Evolutionary conservation across 768 basidiomycete species (phyloP), one percentile per base, ranked within the genome.

Genomic region (Cyclocybe aegerita): DNA sequence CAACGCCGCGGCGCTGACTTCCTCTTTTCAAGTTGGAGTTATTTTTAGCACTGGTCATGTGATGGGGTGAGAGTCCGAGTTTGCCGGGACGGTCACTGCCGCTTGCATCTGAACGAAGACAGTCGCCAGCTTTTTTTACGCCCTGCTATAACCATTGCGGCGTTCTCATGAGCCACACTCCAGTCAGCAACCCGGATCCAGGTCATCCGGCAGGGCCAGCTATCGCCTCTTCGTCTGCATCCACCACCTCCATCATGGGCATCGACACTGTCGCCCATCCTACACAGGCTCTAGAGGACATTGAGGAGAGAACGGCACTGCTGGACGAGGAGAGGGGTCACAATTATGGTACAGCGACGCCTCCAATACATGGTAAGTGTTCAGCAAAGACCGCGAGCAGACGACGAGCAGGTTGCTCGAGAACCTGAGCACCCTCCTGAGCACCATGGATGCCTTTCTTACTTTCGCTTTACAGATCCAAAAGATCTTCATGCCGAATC

Each of bases 231-330:
- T 62, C 62, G 0, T 51, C 55, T 14, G 55, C 63, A 10, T 68
- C 65, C 16, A 58, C 64, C 36, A 66, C 55, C 46, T 71, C 70
- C n/a, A 65, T 74, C 46, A 66, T 65, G 60, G 68, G 65, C 36
- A 69, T 74, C 39, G 70, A 74, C 56, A 58, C 62, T 12, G 59
- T 64, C 35, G 33, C 51, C 3, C 46, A 23, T 5, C 23, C 23
- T 23, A 5, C 35, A 2, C 52, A 39, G 41, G 12, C 44, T 15
- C 35, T 47, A 3, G 47, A 56, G 11, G 60, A 57, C 16, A 46
- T 56, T 11, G 68, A 65, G 23, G 71, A 73, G 51, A 59, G 67
- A 16, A 68, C 69, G 2, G 65, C 65, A 2, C 55, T 75, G 17
- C 52, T 75, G 40, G 72, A 75, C 35, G 58, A 45, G 6, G 63